These are phyloP conservation scores for Mycosphaerella sp. DNA, from an alignment of 2,329 filamentous ascomycete species.

Conservation along the genomic window DNA sequence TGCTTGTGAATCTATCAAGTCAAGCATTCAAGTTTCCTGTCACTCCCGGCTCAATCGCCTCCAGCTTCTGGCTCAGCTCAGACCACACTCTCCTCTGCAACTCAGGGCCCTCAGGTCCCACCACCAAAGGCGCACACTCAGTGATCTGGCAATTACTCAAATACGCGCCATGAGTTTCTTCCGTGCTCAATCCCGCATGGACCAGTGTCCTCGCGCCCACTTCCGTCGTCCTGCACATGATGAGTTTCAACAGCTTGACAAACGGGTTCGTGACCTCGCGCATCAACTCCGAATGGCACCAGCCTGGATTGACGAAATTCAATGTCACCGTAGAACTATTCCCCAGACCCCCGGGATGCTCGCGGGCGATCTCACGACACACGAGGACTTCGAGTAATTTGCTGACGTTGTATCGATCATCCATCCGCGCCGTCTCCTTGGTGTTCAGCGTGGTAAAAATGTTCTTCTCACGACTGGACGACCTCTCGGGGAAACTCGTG, in stretches of 20 bases:
- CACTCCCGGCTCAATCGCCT: slow-evolving; percentile 35
- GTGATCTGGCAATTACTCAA: slow-evolving; percentile 32
- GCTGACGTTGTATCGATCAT: slow-evolving; percentile 40
- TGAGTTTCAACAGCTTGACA: slow-evolving; percentile 17
- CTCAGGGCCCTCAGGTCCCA: slow-evolving; percentile 34
- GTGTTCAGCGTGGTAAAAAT: slow-evolving; percentile 38
- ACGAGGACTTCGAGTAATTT: slow-evolving; percentile 47
- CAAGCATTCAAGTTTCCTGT: slow-evolving; percentile 20
- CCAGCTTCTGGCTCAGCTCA: slow-evolving; percentile 37
- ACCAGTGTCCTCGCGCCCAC: slow-evolving; percentile 40
- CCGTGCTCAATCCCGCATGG: slow-evolving; percentile 33
- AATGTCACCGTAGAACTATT: slow-evolving; percentile 46
- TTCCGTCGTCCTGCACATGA: slow-evolving; percentile 35
- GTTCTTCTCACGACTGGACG: slow-evolving; percentile 29
- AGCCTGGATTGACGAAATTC: slow-evolving; percentile 50
- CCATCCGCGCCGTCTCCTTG: slow-evolving; percentile 35
- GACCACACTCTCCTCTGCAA: slow-evolving; percentile 37
- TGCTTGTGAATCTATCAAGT: too few species aligned
- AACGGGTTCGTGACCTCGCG: slow-evolving; percentile 26
- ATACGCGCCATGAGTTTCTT: slow-evolving; percentile 40
- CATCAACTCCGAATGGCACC: slow-evolving; percentile 46
- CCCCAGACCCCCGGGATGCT: slow-evolving; percentile 21
- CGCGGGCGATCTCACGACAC: slow-evolving; percentile 34
- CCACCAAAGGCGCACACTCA: slow-evolving; percentile 32
- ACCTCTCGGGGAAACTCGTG: slow-evolving; percentile 32